Evolutionary conservation across 2,329 filamentous ascomycete species (phyloP), one percentile per base, ranked within the genome.

Genomic region (Pyricularia grisea): DNA sequence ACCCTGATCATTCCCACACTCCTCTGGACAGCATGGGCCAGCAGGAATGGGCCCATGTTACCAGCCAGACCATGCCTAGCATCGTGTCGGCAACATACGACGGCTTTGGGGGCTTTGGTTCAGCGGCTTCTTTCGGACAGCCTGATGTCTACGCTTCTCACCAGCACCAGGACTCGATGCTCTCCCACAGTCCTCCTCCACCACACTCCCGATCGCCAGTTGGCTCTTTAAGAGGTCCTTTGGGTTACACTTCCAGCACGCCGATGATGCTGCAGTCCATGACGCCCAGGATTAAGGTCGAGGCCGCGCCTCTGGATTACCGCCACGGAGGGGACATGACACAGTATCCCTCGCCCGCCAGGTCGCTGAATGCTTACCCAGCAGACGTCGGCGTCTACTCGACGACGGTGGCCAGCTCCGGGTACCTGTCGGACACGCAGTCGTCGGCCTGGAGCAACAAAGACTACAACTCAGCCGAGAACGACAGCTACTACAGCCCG

Each of bases 71-170:
- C 69, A 78, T 81, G 71, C 79, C 83, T 68, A 82, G 79, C 72
- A 79, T 84, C 33, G 75, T 85, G 69, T 78, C 83, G 42, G 75
- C 81, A 50, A 84, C 85, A 65, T 87, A 86, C 74, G 82, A 84
- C 72, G 75, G 81, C 33, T 87, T 85, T 73, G 78, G 76, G 70
- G 10, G 50, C 28, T 61, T 61, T 61, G 58, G 58, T 27, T 61
- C 58, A 27, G 58, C n/a, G 5, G 9, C n/a, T 27, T 25, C 58
- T 12, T 61, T 61, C 17, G 58, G 58, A 27, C 42, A 61, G 2
- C 80, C 82, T 73, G 82, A 84, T 70, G 73, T 82, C 69, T 87
- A 68, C 23, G 30, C 28, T 31, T 33, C 36, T 5, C 65, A 36
- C 31, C 65, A 66, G 20, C 31, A 36, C 50, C 42, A 58, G 17